Percentiles rank a stretch among this genome's conserved stretches.
phyloP scores from a whole-genome alignment of 768 basidiomycete species.

The Boletus insuetus region DNA sequence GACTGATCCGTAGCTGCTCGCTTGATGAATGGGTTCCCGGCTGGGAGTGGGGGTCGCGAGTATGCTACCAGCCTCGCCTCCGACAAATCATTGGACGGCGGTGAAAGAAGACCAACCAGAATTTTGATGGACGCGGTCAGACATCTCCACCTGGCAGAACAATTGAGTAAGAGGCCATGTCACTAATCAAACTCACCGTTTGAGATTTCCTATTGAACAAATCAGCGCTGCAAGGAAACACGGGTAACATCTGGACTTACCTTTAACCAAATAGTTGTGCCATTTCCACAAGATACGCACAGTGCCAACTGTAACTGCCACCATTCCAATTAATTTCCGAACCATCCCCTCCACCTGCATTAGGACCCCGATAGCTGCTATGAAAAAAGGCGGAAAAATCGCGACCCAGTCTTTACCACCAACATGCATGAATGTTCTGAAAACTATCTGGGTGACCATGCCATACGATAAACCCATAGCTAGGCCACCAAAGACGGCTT shows the following conservation, averaged over 20 bases:
- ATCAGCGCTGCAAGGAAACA: not conserved
- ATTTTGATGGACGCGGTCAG: slow-evolving; percentile 40
- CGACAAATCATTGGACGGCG: slow-evolving; percentile 8
- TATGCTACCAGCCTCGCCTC: slow-evolving; percentile 33
- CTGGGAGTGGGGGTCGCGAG: slow-evolving; percentile 39
- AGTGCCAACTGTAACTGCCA: slow-evolving; percentile 18
- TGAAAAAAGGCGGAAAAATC: not conserved
- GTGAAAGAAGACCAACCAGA: slow-evolving; percentile 27
- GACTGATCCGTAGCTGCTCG: not conserved
- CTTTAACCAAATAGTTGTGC: slow-evolving; percentile 43
- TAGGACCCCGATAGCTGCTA: no score
- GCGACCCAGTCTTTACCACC: not conserved
- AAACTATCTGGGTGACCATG: not conserved
- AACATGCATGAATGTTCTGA: not conserved
- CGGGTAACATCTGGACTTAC: slow-evolving; percentile 21
- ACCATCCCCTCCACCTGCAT: no score
- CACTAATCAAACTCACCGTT: not conserved
- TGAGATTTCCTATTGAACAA: slow-evolving; percentile 1
- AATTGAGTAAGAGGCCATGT: not conserved
- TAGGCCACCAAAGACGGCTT: slow-evolving; percentile 54
- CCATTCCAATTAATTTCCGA: slow-evolving; percentile 13
- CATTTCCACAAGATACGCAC: slow-evolving; percentile 41
- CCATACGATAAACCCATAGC: slow-evolving; percentile 21
- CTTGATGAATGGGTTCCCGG: slow-evolving; percentile 40
- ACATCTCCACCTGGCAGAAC: slow-evolving; percentile 25